Evolutionary conservation across 2,329 filamentous ascomycete genomes (phyloP).

Genomic region (Diaporthe humulicola): DNA sequence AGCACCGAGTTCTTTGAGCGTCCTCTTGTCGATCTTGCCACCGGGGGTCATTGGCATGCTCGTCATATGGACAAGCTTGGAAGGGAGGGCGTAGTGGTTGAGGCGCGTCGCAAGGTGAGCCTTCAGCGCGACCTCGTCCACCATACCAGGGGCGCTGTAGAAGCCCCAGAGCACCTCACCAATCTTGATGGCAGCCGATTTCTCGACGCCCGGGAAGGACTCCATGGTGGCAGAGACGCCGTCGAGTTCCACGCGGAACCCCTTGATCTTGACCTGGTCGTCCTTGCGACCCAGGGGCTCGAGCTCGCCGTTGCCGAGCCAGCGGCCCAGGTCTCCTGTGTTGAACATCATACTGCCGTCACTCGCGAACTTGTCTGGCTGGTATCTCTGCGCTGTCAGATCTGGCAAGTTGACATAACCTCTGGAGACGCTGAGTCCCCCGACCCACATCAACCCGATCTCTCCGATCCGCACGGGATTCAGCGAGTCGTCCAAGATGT

Average conservation of each 20-base stretch:
- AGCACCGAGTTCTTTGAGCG: constrained; percentile 49
- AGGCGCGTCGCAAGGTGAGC: constrained; percentile 57
- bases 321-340: constrained; percentile 70
- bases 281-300: constrained; percentile 70
- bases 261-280: constrained; percentile 74
- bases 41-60: constrained; percentile 65
- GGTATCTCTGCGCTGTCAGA: constrained; percentile 64
- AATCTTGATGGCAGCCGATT: constrained; percentile 62
- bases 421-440: constrained; percentile 66
- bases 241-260: constrained; percentile 72
- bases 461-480: constrained; percentile 60
- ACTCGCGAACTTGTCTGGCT: constrained; percentile 62
- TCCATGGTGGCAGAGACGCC: constrained; percentile 66
- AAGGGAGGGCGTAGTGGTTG: constrained; percentile 69
- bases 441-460: constrained; percentile 69
- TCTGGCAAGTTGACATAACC: constrained; percentile 68
- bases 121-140: constrained; percentile 54
- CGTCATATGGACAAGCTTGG: constrained; percentile 56
- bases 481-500: constrained; percentile 63
- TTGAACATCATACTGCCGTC: constrained; percentile 71
- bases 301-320: constrained; percentile 66
- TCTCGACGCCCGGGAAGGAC: constrained; percentile 59
- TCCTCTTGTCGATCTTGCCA: constrained; percentile 68
- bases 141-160: constrained; percentile 52
- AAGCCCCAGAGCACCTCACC: constrained; percentile 65